phyloP scores from a whole-genome alignment of 305 asterid species.

The Fraxinus sp. region DNA sequence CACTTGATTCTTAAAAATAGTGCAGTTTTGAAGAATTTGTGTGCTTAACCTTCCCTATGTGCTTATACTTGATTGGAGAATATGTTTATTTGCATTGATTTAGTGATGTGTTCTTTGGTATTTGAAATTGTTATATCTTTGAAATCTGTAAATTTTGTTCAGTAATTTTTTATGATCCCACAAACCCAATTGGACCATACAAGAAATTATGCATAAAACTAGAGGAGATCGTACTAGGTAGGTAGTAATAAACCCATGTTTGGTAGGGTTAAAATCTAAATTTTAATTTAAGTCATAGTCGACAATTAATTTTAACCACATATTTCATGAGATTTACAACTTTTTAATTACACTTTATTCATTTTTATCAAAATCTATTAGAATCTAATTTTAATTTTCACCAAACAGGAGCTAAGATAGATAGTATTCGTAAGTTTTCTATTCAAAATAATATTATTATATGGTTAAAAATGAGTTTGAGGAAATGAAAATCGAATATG shows the following conservation, averaged over 20 bases:
- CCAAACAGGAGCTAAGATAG: too few species aligned
- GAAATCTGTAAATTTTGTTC: background rate
- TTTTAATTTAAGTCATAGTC: too few species aligned
- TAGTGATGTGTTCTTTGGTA: background rate
- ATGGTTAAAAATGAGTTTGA: too few species aligned
- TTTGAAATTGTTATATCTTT: too few species aligned
- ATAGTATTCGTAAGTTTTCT: background rate
- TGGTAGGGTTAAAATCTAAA: too few species aligned
- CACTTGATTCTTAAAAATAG: background rate
- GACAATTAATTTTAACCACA: too few species aligned
- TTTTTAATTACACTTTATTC: too few species aligned
- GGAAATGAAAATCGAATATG: too few species aligned
- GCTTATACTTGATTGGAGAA: background rate
- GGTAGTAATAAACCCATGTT: background rate
- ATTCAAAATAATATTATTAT: background rate
- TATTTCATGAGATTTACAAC: too few species aligned
- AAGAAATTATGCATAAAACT: background rate
- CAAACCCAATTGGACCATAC: background rate
- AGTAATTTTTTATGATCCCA: background rate
- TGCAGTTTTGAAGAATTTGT: background rate
- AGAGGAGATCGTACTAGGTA: background rate
- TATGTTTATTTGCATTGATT: background rate
- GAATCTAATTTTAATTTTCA: too few species aligned
- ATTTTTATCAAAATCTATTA: too few species aligned
- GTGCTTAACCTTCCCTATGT: background rate